Evolutionary conservation across 495 filamentous ascomycete genomes (phyloP), one percentile per base, ranked within the genome.

Genomic region (Lepidopterella palustris): DNA sequence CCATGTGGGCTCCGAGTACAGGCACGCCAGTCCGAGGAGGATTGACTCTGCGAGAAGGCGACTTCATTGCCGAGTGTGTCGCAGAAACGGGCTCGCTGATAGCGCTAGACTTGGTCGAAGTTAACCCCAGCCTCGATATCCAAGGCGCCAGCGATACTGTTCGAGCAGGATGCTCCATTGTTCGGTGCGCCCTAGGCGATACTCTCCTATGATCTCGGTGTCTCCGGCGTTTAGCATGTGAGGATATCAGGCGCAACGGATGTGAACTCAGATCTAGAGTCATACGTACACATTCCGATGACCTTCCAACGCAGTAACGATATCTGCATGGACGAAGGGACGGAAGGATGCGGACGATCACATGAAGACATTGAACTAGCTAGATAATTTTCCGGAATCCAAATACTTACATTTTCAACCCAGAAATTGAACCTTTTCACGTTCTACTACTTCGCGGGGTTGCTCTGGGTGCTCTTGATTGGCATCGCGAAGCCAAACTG

Each of bases 11-110:
- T 15, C 95, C 93, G 11, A 92, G 88, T 73, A 99, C 93, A 0
- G 93, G 93, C 18, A 99, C 93, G 10, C 90, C 93, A 0, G 93
- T 99, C 25, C 80, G 95, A 67, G 93, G 93, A n/a, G 93, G 93
- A 0, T 71, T 99, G 73, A 99, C 95, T 15, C 79, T 99, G 65
- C 81, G 93, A 42, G 93, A 99, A 77, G 93, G 95, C 45, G 95
- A 97, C 70, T 99, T 87, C 77, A 99, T 99, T 74, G 95, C 90
- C 66, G 93, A 99, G 76, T 89, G 86, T 66, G 90, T 99, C 28
- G 91, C 96, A 70, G 84, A 92, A 78, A 96, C 92, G 1, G 95
- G 95, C 24, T 90, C 85, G 68, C 72, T 97, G 58, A 79, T 97
- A 5, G 91, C 92, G 11, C 84, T 99, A 76, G 93, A 99, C 72